Evolutionary conservation across 441 rosid genomes (phyloP).

Genomic region (Gossypium aridum): DNA sequence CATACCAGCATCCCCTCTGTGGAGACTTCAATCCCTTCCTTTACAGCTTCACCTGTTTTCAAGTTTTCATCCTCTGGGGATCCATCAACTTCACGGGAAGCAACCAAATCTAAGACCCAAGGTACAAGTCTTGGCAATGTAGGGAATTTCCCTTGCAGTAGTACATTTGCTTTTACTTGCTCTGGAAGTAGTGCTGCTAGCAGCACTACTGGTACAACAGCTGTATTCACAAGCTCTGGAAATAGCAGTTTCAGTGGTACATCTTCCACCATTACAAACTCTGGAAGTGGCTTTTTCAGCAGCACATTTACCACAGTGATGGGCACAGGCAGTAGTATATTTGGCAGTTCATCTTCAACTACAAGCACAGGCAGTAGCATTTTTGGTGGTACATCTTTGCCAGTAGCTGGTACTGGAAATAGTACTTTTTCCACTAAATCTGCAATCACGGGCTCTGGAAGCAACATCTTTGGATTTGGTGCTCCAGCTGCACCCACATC

Average conservation of each 20-base stretch:
- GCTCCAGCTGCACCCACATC: not conserved
- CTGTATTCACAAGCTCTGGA: slow-evolving; percentile 26
- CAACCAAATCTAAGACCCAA: slow-evolving; percentile 36
- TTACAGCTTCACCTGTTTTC: slow-evolving; percentile 24
- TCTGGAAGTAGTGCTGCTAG: slow-evolving; percentile 23
- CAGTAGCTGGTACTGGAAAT: slow-evolving; percentile 23
- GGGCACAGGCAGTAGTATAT: not conserved
- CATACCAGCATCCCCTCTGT: slow-evolving; percentile 11
- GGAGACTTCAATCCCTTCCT: slow-evolving; percentile 17
- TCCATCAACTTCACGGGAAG: slow-evolving; percentile 28
- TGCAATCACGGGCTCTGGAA: not conserved
- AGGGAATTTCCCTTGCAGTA: slow-evolving; percentile 24
- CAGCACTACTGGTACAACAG: slow-evolving; percentile 27
- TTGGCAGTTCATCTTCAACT: slow-evolving; percentile 17
- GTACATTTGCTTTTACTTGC: slow-evolving; percentile 25
- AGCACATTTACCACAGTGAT: slow-evolving; percentile 3
- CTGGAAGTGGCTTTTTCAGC: slow-evolving; percentile 21
- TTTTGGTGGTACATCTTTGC: slow-evolving; percentile 17
- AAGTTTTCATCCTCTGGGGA: slow-evolving; percentile 36
- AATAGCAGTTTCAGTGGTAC: slow-evolving; percentile 16
- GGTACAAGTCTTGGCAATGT: slow-evolving; percentile 26
- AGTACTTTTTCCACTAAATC: slow-evolving; percentile 27
- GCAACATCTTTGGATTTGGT: slow-evolving; percentile 15
- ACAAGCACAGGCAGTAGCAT: not conserved
- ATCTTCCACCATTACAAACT: slow-evolving; percentile 21